Percentiles rank a stretch among this genome's conserved stretches.
Evolutionary conservation across 2,329 filamentous ascomycete species (phyloP).

Genomic region (Xylaria sp.): DNA sequence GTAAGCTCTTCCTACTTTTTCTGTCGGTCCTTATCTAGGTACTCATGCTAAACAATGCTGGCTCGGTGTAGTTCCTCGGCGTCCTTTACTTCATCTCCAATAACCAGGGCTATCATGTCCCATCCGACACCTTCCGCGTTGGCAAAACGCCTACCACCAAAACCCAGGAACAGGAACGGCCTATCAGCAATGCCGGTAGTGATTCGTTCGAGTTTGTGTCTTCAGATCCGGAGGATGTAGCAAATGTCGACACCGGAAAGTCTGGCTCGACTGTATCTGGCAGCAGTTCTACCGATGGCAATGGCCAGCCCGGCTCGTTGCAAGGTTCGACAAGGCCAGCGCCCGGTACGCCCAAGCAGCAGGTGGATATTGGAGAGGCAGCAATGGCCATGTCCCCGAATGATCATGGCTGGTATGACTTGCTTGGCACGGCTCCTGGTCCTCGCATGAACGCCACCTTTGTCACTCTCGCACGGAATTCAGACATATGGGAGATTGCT

Average conservation of each 20-base stretch:
- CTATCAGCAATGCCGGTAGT: constrained; percentile 21
- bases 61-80: constrained; percentile 49
- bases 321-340: constrained; percentile 28
- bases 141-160: constrained; percentile 34
- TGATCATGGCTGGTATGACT: constrained; percentile 49
- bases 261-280: constrained; percentile 15
- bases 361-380: constrained; percentile 38
- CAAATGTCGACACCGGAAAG: constrained; percentile 12
- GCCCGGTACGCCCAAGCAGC: constrained; percentile 28
- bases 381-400: constrained; percentile 49
- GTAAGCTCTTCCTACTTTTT: constrained; percentile 48
- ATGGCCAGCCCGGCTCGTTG: constrained; percentile 24
- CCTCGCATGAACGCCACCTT: constrained; percentile 95
- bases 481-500: constrained; percentile 93
- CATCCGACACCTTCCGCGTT: constrained; percentile 26
- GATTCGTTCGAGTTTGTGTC: constrained; percentile 31
- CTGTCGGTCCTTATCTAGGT: not conserved
- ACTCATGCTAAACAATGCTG: constrained; percentile 22
- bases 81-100: constrained; percentile 78
- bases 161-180: constrained; percentile 23
- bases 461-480: constrained; percentile 89
- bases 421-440: constrained; percentile 52
- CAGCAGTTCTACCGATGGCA: constrained; percentile 22
- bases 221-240: constrained; percentile 18
- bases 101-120: constrained; percentile 47